Conservation (phyloP, 2,329 filamentous ascomycete genomes). For the Fusarium sp. region DNA sequence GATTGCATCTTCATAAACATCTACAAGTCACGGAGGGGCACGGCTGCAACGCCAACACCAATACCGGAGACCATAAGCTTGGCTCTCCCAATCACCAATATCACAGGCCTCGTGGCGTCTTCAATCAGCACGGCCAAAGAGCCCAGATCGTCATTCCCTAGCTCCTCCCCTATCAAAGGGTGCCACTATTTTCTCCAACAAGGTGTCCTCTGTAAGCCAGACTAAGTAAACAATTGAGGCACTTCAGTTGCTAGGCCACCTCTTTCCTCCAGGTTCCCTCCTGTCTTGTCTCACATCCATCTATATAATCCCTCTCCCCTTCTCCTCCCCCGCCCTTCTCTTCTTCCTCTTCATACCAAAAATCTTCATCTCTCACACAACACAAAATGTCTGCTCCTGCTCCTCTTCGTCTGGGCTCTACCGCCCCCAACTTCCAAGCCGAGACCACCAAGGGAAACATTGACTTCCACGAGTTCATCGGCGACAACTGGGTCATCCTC, state of each 20-base stretch:
- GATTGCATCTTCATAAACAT: no score
- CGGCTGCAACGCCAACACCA: constrained; percentile 21
- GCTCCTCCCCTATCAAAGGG: not conserved
- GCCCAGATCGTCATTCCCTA: constrained; percentile 29
- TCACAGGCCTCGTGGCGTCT: constrained; percentile 32
- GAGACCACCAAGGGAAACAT: constrained; percentile 82
- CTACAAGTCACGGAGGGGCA: not conserved
- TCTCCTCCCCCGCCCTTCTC: not conserved
- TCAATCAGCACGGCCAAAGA: constrained; percentile 8
- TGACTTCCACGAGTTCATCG: constrained; percentile 85
- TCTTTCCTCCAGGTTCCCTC: not conserved
- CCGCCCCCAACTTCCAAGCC: constrained; percentile 85
- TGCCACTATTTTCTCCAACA: constrained; percentile 30
- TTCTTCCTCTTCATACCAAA: not conserved
- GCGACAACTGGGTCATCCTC: constrained; percentile 82
- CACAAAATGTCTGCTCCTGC: constrained; percentile 49
- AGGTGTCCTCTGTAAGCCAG: constrained; percentile 14
- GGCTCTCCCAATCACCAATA: constrained; percentile 33
- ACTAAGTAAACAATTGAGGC: not conserved
- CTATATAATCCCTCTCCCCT: constrained; percentile 36
- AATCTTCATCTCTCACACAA: not conserved
- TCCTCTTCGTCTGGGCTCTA: constrained; percentile 70
- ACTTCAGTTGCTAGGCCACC: not conserved
- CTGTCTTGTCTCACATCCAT: constrained; percentile 1
- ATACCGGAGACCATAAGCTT: constrained; percentile 14